Conservation (phyloP, 192 early-diverging fungal genomes). For the Borealophlyctis nickersoniae region DNA sequence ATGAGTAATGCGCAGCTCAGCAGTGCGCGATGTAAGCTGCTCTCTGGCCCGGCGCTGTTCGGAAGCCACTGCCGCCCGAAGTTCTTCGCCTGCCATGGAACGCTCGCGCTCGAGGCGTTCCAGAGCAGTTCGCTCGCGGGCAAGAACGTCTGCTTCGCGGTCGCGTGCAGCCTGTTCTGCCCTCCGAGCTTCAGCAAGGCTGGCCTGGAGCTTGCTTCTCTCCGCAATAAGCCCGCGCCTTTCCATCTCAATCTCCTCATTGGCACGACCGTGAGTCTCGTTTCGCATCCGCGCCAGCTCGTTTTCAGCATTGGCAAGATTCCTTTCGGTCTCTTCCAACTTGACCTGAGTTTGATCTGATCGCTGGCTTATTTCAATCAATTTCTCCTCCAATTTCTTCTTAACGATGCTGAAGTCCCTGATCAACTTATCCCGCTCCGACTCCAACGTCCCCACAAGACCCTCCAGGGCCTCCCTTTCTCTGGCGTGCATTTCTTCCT, state of each 20-base stretch:
- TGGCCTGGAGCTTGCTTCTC: not conserved
- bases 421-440: slow-evolving; percentile 34
- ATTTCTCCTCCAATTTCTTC: slow-evolving; percentile 13
- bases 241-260: not conserved
- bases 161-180: not conserved
- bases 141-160: not conserved
- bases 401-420: slow-evolving; percentile 27
- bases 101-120: not conserved
- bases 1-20: not conserved
- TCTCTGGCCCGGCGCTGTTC: slow-evolving; percentile 1
- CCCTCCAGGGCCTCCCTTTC: slow-evolving; percentile 35
- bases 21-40: not conserved
- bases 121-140: not conserved
- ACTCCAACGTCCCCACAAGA: slow-evolving; percentile 32
- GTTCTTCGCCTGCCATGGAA: not conserved
- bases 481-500: slow-evolving; percentile 39
- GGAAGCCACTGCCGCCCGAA: not conserved
- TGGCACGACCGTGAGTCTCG: not conserved
- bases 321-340: slow-evolving; percentile 7
- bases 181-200: not conserved
- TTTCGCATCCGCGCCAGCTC: not conserved
- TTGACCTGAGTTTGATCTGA: slow-evolving; percentile 1
- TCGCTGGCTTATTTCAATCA: not conserved
- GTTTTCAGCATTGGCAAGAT: not conserved
- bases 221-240: not conserved